Conservation (phyloP, 2,329 filamentous ascomycete species). For the Colletotrichum musicola region DNA sequence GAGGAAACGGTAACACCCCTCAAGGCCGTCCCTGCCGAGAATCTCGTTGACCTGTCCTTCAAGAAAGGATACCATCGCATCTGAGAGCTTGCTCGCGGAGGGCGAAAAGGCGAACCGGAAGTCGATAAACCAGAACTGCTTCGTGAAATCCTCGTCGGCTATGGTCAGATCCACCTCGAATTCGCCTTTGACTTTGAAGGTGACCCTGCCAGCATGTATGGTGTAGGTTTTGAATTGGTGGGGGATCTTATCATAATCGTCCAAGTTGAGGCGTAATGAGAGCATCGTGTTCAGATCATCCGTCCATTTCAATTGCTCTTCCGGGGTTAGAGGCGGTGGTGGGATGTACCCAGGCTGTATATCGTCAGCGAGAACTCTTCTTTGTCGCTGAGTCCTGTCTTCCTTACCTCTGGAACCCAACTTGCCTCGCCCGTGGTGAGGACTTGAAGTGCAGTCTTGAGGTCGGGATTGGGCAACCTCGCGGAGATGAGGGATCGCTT, state of each 20-base stretch:
- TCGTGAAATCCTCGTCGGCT: constrained; percentile 83
- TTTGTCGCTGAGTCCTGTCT: constrained; percentile 40
- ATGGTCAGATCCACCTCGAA: constrained; percentile 96
- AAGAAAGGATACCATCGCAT: constrained; percentile 73
- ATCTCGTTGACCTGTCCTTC: constrained; percentile 79
- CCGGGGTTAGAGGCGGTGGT: constrained; percentile 76
- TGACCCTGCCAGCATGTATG: constrained; percentile 88
- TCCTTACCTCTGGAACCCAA: constrained; percentile 80
- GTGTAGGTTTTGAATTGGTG: constrained; percentile 81
- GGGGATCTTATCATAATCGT: constrained; percentile 83
- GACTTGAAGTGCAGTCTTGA: constrained; percentile 89
- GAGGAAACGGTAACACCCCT: constrained; percentile 86
- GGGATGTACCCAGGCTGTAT: constrained; percentile 80
- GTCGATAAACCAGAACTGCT: constrained; percentile 95
- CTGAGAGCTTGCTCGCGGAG: constrained; percentile 70
- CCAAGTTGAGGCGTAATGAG: constrained; percentile 84
- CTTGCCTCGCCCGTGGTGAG: constrained; percentile 82
- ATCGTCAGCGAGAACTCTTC: constrained; percentile 16
- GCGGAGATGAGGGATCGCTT: constrained; percentile 80
- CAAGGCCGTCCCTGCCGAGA: constrained; percentile 77
- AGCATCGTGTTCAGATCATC: constrained; percentile 87
- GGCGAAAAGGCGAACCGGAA: constrained; percentile 87
- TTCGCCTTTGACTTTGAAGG: constrained; percentile 84
- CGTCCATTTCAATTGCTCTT: constrained; percentile 80
- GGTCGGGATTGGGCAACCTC: constrained; percentile 88